Conservation (phyloP, 495 filamentous ascomycete genomes). For the Achaetomiella virescens region DNA sequence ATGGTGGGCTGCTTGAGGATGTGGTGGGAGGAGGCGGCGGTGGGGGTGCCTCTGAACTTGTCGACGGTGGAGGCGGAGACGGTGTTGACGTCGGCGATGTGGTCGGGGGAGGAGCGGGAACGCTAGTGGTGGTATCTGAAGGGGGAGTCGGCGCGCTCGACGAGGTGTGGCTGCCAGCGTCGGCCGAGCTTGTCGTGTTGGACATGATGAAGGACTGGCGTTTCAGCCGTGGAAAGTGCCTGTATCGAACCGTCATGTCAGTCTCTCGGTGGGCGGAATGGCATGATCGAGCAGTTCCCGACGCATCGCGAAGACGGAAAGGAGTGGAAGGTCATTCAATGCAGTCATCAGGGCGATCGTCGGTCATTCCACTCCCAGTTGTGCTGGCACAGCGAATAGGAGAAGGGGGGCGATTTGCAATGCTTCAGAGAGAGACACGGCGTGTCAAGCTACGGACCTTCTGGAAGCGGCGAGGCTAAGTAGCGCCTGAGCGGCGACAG, state of each 20-base stretch:
- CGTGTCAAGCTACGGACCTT: conserved; percentile 17
- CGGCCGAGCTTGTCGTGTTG: conserved; percentile 36
- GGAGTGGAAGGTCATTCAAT: conserved; percentile 18
- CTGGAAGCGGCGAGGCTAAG: conserved; percentile 1
- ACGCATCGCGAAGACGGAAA: conserved; percentile 21
- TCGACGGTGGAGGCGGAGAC: conserved; percentile 17
- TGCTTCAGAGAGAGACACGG: conserved; percentile 10
- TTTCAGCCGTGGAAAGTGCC: conserved; percentile 30
- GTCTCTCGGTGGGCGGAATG: conserved; percentile 13
- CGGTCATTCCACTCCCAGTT: not conserved
- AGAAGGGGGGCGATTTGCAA: not conserved
- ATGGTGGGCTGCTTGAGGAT: conserved; percentile 7
- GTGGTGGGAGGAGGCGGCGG: conserved; percentile 19
- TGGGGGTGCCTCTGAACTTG: conserved; percentile 7
- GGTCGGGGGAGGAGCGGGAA: conserved; percentile 13
- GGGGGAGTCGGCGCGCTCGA: conserved; percentile 27
- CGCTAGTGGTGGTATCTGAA: conserved; percentile 15
- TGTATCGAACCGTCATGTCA: conserved; percentile 38
- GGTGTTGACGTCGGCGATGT: conserved; percentile 10
- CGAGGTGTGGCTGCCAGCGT: conserved; percentile 14
- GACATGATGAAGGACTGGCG: conserved; percentile 42
- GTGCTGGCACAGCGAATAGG: not conserved
- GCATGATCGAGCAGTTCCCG: conserved; percentile 20
- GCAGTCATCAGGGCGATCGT: not conserved
- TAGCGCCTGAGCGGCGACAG: conserved; percentile 8